Percentiles rank a stretch among this genome's conserved stretches.
phyloP scores from a whole-genome alignment of 164 flowering plant species.

The Annona squamosa region DNA sequence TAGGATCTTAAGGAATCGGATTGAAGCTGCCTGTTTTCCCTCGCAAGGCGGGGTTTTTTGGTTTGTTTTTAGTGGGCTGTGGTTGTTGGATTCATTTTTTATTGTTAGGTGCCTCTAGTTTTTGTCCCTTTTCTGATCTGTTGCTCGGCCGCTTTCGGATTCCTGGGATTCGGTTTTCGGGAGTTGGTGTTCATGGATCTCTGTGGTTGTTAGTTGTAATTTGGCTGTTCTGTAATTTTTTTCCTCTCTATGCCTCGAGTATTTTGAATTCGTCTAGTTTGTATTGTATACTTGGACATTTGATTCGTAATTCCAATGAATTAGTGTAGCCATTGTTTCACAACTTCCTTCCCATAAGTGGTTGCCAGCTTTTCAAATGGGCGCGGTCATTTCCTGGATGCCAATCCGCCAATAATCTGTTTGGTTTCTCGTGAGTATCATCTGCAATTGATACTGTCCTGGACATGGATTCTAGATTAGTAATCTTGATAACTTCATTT shows the following conservation, averaged over 20 bases:
- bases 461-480: neutral
- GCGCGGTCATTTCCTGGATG: neutral
- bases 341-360: neutral
- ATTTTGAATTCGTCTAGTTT: neutral
- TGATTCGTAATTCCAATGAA: neutral
- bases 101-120: neutral
- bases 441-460: neutral
- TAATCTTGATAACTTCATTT: neutral
- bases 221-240: neutral
- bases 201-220: neutral
- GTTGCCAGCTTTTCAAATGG: neutral
- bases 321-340: neutral
- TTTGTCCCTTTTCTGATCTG: neutral
- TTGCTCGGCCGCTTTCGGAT: neutral
- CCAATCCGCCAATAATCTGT: neutral
- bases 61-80: neutral
- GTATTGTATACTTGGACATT: neutral
- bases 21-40: conserved; percentile 6
- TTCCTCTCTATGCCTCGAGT: neutral
- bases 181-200: neutral
- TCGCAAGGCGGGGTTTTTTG: neutral
- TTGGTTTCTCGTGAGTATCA: neutral
- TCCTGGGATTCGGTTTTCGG: neutral
- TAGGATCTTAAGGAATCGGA: neutral
- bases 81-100: neutral